Base-by-base conservation (phyloP, 768 basidiomycete species). In the Phylloporus scabripes region DNA sequence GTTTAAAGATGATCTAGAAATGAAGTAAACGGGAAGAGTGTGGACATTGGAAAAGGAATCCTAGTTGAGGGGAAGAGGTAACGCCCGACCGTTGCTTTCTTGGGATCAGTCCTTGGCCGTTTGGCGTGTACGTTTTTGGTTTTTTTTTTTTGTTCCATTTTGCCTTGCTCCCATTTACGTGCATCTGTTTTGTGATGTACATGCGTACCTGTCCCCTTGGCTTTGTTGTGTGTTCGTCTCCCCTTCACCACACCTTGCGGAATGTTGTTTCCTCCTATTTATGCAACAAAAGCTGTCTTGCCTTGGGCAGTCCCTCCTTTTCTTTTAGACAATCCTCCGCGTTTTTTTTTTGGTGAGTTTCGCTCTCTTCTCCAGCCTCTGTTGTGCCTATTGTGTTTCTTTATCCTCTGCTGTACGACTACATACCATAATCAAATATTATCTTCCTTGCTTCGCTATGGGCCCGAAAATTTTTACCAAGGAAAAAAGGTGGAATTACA, bases 1-100 rank as follows among this genome's bases (percentile, higher is more conserved):
- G 84, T 85, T 87, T 56, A 82, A 81, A 6, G 77, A 82, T 24
- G 65, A 67, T 53, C 38, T 67, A 50, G 65, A 65, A 1, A 56
- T 67, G 47, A 67, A 65, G 55, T 62, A 38, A 54, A 28, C 6
- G 14, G 23, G 21, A 15, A 17, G 23, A 24, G 44, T 18, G 14
- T 29, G 36, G 34, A 50, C 44, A 31, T 43, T 18, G 43, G 50
- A 45, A 18, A 42, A 45, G 26, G 34, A 36, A 34, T 46, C 38
- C 11, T 21, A 32, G 33, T 21, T 5, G 39, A 24, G 43, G 34
- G 51, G 48, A 23, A 34, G 18, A 37, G 40, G 26, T 28, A 23
- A 23, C n/a, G 23, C 24, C 40, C 36, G 42, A 49, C 42, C 21
- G 26, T 51, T 36, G 33, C 26, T 28, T 43, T 50, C 29, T 54